A percentile compares a stretch with the other conserved stretches of the same genome.
Evolutionary conservation across 1,139 yeast species (phyloP).

Genomic region (Yamadazyma oceani): DNA sequence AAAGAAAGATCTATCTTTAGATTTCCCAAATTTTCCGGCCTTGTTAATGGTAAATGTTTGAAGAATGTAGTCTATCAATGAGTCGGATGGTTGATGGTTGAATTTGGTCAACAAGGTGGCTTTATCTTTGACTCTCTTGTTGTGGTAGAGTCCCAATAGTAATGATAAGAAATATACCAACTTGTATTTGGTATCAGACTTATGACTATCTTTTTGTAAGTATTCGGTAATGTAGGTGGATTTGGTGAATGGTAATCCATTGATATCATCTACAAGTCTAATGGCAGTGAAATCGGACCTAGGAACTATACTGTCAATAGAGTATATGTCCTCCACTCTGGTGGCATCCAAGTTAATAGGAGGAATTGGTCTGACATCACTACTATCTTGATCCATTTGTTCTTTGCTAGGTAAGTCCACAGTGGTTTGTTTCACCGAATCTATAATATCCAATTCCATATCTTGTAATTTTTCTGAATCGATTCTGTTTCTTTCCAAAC

Average conservation of each 20-base stretch:
- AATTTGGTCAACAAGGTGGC: constrained; percentile 60
- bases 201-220: constrained; percentile 49
- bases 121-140: constrained; percentile 65
- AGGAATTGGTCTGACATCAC: constrained; percentile 82
- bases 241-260: constrained; percentile 54
- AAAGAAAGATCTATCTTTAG: constrained; percentile 69
- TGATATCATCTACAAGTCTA: constrained; percentile 57
- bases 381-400: constrained; percentile 53
- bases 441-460: constrained; percentile 78
- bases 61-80: constrained; percentile 70
- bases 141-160: constrained; percentile 73
- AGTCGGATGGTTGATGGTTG: constrained; percentile 65
- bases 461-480: constrained; percentile 79
- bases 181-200: constrained; percentile 60
- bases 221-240: constrained; percentile 8
- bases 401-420: constrained; percentile 69
- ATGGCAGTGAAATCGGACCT: constrained; percentile 61
- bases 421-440: constrained; percentile 71
- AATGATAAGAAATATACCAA: constrained; percentile 76
- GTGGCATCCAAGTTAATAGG: constrained; percentile 73
- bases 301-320: constrained; percentile 70
- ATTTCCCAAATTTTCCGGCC: constrained; percentile 67
- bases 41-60: constrained; percentile 66
- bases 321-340: constrained; percentile 78
- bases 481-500: constrained; percentile 77